phyloP scores from a whole-genome alignment of 495 filamentous ascomycete species.

The Pyronema omphalodes region DNA sequence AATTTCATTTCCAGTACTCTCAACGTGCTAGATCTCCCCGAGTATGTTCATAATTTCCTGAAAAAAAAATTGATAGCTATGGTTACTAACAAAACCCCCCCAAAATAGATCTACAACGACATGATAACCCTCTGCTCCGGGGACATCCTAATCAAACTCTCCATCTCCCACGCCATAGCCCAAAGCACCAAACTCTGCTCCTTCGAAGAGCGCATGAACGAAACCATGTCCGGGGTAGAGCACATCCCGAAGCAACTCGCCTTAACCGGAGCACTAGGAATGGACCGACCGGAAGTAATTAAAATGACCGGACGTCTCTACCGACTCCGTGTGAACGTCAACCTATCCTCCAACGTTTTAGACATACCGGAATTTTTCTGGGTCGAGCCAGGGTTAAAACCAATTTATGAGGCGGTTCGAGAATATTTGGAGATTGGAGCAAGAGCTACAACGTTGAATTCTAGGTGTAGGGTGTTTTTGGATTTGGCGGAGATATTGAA shows the following conservation, averaged over 20 bases:
- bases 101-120: constrained; percentile 69
- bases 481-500: constrained; percentile 90
- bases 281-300: constrained; percentile 83
- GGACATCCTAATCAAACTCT: constrained; percentile 97
- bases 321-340: constrained; percentile 89
- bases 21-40: constrained; percentile 63
- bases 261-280: constrained; percentile 72
- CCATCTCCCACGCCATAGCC: constrained; percentile 90
- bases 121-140: constrained; percentile 93
- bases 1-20: constrained; percentile 97
- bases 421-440: constrained; percentile 96
- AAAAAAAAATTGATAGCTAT: too few species aligned
- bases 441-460: constrained; percentile 86
- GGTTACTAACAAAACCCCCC: too few species aligned
- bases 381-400: constrained; percentile 87
- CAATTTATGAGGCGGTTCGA: constrained; percentile 82
- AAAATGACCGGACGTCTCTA: constrained; percentile 79
- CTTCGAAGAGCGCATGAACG: constrained; percentile 92
- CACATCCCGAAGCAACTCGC: constrained; percentile 77
- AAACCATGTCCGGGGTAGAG: constrained; percentile 83
- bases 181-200: constrained; percentile 94
- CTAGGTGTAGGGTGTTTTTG: constrained; percentile 88
- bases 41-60: too few species aligned
- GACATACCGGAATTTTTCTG: constrained; percentile 98
- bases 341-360: constrained; percentile 92